These are phyloP conservation scores for Leishmania turanica DNA, from an alignment of 208 protist species.

Conservation along the genomic window DNA sequence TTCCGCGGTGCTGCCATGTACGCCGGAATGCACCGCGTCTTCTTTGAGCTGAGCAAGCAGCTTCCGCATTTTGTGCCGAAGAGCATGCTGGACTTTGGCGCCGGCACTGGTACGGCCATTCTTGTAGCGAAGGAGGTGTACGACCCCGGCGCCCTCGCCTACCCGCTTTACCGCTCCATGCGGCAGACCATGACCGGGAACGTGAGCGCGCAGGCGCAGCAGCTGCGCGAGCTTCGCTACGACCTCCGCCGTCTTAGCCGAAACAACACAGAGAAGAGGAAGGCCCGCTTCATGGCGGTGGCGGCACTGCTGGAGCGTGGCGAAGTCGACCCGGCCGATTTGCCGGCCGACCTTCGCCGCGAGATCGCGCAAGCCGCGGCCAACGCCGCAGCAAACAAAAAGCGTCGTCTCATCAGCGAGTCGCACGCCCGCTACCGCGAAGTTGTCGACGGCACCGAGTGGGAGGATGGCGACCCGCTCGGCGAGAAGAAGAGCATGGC, in stretches of 20 bases:
- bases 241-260: slow-evolving; percentile 74
- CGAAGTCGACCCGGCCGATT: slow-evolving; percentile 68
- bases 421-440: slow-evolving; percentile 75
- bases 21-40: slow-evolving; percentile 86
- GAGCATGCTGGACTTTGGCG: slow-evolving; percentile 88
- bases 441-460: slow-evolving; percentile 81
- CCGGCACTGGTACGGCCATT: slow-evolving; percentile 84
- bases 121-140: slow-evolving; percentile 90
- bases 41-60: slow-evolving; percentile 88
- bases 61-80: slow-evolving; percentile 89
- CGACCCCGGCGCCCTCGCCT: slow-evolving; percentile 81
- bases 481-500: slow-evolving; percentile 33
- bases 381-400: slow-evolving; percentile 57
- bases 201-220: slow-evolving; percentile 49
- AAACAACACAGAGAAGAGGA: slow-evolving; percentile 85
- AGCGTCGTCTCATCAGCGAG: slow-evolving; percentile 47
- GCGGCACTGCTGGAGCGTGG: slow-evolving; percentile 79
- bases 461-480: slow-evolving; percentile 75
- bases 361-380: slow-evolving; percentile 78
- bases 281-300: slow-evolving; percentile 89
- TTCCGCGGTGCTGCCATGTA: slow-evolving; percentile 90
- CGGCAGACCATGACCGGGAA: slow-evolving; percentile 86
- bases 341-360: slow-evolving; percentile 67
- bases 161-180: slow-evolving; percentile 84
- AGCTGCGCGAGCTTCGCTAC: slow-evolving; percentile 71